Conservation (phyloP, 345 rosid genomes). For the Pistacia atlantica region DNA sequence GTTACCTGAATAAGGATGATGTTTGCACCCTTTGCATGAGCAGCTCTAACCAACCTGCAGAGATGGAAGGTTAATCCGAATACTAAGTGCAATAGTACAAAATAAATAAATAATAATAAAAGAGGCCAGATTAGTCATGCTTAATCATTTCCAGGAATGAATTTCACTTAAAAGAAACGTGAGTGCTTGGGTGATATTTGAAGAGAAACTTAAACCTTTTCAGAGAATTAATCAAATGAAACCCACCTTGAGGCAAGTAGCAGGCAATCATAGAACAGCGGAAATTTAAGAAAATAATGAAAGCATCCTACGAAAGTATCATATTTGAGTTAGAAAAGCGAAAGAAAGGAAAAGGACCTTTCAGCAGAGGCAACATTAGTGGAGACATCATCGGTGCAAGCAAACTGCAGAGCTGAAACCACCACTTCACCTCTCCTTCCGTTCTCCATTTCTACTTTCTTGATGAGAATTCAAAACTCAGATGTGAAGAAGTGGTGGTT, state of each 20-base stretch:
- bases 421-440: constrained; percentile 45
- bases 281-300: not conserved
- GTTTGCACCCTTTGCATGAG: constrained; percentile 74
- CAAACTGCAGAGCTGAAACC: constrained; percentile 80
- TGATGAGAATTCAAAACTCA: not conserved
- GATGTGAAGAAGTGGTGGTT: not conserved
- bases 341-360: constrained; percentile 37
- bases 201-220: no score
- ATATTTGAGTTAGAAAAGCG: no score
- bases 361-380: constrained; percentile 73
- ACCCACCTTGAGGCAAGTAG: no score
- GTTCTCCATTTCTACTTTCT: constrained; percentile 27
- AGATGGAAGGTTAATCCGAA: constrained; percentile 10
- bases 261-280: no score
- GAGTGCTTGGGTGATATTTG: no score
- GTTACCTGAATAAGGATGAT: constrained; percentile 88
- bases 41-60: constrained; percentile 71
- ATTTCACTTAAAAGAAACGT: no score
- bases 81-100: not conserved
- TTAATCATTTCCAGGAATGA: no score
- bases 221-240: no score
- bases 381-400: constrained; percentile 81
- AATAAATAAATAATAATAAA: not conserved
- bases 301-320: no score
- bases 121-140: not conserved